Evolutionary conservation across 2,329 filamentous ascomycete genomes (phyloP).

Genomic region (Lasiodiplodia citricola): DNA sequence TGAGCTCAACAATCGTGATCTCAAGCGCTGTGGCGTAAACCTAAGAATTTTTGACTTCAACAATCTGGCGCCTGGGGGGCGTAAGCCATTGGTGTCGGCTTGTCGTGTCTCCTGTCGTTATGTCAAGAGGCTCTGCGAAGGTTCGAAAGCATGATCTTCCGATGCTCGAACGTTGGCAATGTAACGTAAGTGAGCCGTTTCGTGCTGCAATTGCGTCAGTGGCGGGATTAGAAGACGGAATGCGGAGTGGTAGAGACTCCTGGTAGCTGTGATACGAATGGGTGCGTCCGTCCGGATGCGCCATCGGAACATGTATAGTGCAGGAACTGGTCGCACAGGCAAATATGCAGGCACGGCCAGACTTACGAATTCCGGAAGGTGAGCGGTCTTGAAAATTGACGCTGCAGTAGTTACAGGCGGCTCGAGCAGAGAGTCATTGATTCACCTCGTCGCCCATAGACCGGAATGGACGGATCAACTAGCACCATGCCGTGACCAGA

Average conservation of each 20-base stretch:
- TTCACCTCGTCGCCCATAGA: not conserved
- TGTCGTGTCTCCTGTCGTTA: not conserved
- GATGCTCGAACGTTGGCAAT: not conserved
- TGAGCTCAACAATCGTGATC: not conserved
- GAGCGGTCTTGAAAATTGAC: not conserved
- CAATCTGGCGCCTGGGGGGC: not conserved
- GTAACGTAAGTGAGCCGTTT: not conserved
- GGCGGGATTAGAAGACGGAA: not conserved
- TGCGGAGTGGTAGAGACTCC: not conserved
- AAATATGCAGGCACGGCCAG: slow-evolving; percentile 8
- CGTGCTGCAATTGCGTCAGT: not conserved
- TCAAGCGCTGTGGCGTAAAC: not conserved
- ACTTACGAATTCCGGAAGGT: slow-evolving; percentile 16
- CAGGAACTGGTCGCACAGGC: not conserved
- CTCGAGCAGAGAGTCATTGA: not conserved
- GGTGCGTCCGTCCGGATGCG: not conserved
- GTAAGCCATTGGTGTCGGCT: not conserved
- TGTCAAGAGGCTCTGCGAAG: not conserved
- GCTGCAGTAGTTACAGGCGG: not conserved
- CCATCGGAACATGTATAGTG: not conserved
- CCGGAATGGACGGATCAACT: not conserved
- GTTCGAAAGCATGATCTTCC: not conserved
- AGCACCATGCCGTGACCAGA: slow-evolving; percentile 10
- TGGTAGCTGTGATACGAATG: not conserved
- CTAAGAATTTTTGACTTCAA: not conserved